Evolutionary conservation across 257 asterid genomes (phyloP), one percentile per base, ranked within the genome.

Genomic region (Gynochthodes officinalis): DNA sequence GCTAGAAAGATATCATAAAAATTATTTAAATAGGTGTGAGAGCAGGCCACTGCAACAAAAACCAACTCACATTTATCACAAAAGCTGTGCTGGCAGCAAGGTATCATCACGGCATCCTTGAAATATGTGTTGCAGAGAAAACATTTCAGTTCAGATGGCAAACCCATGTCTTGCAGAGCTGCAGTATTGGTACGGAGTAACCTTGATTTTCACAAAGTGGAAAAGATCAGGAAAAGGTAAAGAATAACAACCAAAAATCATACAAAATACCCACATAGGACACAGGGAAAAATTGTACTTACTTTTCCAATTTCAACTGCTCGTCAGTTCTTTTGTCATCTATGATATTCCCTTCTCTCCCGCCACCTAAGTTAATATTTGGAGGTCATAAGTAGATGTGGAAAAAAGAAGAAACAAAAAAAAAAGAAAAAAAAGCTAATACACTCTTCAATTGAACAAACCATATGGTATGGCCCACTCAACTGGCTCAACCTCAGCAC

Each of bases 81-180:
- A 80, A 93, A 93, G 82, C 98, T 93, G 80, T 88, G 96, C 81
- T 91, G 97, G 82, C 98, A 93, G 83, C 98, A 93, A 37, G 97
- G 98, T 75, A 94, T 89, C 97, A 94, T 86, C 79, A 91, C 93
- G 76, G 98, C 97, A 60, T 94, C 89, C 89, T 83, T 87, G 79
- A 88, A 86, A 84, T 88, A 84, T 73, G 83, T 76, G 76, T 78
- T 75, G 91, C 98, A 94, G 64, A 91, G 81, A 40, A 84, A 60
- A 80, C 98, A 94, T 77, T 88, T 91, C 79, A 94, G 49, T 71
- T 90, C 98, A 16, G 83, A 57, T 2, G 90, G 93, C 83, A 87
- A 73, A 70, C 74, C 75, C 52, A 65, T 28, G 76, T 68, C 76
- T 76, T 78, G 86, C 70, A 57, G 72, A 14, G 84, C 84, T 50